Evolutionary conservation across 2,329 filamentous ascomycete genomes (phyloP).

Genomic region (Penicillium polonicum): DNA sequence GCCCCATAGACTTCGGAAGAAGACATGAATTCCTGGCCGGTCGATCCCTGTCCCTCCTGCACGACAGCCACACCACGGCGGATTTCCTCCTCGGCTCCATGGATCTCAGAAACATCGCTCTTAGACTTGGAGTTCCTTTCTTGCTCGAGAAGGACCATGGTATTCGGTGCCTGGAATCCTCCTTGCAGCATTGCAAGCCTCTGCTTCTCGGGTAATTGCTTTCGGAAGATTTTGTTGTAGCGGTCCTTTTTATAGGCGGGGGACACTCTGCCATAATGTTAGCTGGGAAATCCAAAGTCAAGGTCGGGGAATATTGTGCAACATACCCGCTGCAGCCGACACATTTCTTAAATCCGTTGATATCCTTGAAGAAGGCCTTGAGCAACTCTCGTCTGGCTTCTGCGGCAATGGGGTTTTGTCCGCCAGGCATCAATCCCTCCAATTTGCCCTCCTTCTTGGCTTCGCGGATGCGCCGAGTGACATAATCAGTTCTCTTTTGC

Average conservation of each 20-base stretch:
- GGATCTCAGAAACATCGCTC: conserved; percentile 46
- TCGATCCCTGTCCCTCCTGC: conserved; percentile 34
- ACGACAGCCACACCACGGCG: conserved; percentile 50
- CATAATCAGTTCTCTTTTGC: conserved; percentile 63
- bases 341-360: conserved; percentile 70
- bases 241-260: conserved; percentile 85
- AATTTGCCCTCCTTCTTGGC: conserved; percentile 51
- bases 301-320: background rate
- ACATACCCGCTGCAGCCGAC: conserved; percentile 58
- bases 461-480: conserved; percentile 67
- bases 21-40: conserved; percentile 71
- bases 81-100: conserved; percentile 60
- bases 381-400: conserved; percentile 74
- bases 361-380: conserved; percentile 75
- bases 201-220: conserved; percentile 71
- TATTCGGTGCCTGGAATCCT: conserved; percentile 67
- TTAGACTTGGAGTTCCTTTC: conserved; percentile 42
- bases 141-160: conserved; percentile 60
- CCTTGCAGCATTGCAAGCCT: conserved; percentile 71
- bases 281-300: conserved; percentile 16
- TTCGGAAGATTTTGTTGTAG: conserved; percentile 91
- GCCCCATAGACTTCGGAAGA: conserved; percentile 79
- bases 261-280: conserved; percentile 59
- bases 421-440: conserved; percentile 46
- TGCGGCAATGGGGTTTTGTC: conserved; percentile 80